A percentile compares a stretch with the other conserved stretches of the same genome.
phyloP scores from a whole-genome alignment of 306 rosid genomes.

The Begonia loranthoides region DNA sequence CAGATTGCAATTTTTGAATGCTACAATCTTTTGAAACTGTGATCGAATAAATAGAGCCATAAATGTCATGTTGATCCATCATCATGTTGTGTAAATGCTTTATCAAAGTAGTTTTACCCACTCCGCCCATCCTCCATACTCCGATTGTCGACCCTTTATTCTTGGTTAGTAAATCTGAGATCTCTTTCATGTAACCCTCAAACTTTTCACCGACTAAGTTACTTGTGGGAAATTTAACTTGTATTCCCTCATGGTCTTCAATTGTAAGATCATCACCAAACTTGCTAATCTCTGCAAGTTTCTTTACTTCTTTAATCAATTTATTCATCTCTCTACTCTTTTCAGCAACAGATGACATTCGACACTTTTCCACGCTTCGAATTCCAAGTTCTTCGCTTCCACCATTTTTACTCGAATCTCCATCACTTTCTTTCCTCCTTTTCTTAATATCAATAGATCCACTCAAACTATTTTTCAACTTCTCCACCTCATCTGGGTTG shows the following conservation, averaged over 20 bases:
- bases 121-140: conserved; percentile 19
- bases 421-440: too few relatives aligned
- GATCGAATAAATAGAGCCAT: conserved; percentile 11
- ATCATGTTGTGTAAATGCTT: conserved; percentile 1
- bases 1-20: conserved; percentile 2
- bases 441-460: too few relatives aligned
- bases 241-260: neutral
- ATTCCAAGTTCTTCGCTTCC: too few relatives aligned
- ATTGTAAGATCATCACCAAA: neutral
- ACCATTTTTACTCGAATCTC: too few relatives aligned
- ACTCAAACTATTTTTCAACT: too few relatives aligned
- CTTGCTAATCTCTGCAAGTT: neutral
- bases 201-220: neutral
- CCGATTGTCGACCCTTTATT: conserved; percentile 12
- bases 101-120: conserved; percentile 3
- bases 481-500: too few relatives aligned
- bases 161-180: neutral
- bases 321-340: neutral
- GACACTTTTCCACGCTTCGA: too few relatives aligned
- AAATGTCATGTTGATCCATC: neutral
- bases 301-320: neutral
- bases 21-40: conserved; percentile 12
- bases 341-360: too few relatives aligned
- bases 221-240: neutral
- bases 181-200: neutral